Evolutionary conservation across 192 early-diverging fungal species (phyloP), one percentile per base, ranked within the genome.

Genomic region (Obelidium mucronatum): DNA sequence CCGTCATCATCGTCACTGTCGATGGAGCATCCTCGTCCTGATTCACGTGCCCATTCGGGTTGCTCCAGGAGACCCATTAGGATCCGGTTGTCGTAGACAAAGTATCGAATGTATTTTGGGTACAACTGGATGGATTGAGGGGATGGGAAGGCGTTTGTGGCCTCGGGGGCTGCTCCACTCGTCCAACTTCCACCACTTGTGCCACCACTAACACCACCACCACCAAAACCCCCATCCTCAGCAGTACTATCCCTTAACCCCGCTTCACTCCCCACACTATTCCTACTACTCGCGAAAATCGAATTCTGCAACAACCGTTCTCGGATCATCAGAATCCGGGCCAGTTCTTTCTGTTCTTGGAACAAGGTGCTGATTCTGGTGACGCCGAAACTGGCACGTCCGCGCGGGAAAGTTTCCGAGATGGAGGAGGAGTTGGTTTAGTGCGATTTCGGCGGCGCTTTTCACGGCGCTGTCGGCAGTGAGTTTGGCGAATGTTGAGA

Each of bases 381-480:
- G 2, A 90, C 88, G 15, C 92, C 91, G 33, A 88, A 85, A 15
- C 78, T 78, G 39, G 93, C 89, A 2, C 84, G 83, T 76, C 79
- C 85, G 2, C 90, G 87, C 11, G 52, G 93, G 89, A 80, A 92
- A 94, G 67, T 90, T 85, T 5, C 91, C 91, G 2, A 93, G 78
- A 56, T 91, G 88, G 73, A 92, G 93, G 53, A 90, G 76, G 58
- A 95, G 82, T 44, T 89, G 85, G 0, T 86, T 80, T 87, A 95
- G 84, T 36, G 88, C 89, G 58, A 87, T 83, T 40, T 95, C 94
- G 1, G 94, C 93, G 5, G 92, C 89, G 63, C 85, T 81, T 63
- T 94, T 92, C 3, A 95, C 89, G 36, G 82, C 79, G 1, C 87
- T 73, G 56, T 90, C 86, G 56, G 84, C 71, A 17, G 80, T 77